Percentiles rank a stretch among this genome's conserved stretches.
Evolutionary conservation across 495 filamentous ascomycete species (phyloP).

Genomic region (Penicillium bialowiezense): DNA sequence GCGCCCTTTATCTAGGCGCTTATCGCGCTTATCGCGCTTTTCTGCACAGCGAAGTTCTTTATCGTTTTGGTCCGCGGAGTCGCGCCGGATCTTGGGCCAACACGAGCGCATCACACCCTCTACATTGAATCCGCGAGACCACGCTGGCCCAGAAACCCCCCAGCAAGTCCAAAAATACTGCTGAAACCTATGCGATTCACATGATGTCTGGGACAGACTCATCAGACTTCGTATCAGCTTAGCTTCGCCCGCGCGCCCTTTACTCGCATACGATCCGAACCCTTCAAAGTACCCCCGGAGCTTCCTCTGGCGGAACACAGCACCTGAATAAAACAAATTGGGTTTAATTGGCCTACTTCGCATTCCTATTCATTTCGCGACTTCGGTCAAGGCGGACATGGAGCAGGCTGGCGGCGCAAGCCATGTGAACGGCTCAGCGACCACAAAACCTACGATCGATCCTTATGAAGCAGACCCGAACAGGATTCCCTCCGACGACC

Average conservation of each 20-base stretch:
- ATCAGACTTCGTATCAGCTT: constrained; percentile 18
- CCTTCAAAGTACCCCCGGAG: not conserved
- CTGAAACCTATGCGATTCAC: constrained; percentile 9
- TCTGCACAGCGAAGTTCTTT: too few species aligned
- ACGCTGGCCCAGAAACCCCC: not conserved
- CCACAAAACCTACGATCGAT: constrained; percentile 13
- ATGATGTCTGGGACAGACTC: constrained; percentile 27
- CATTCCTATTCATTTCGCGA: not conserved
- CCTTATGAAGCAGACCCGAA: constrained; percentile 39
- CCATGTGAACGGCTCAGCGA: constrained; percentile 27
- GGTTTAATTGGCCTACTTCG: too few species aligned
- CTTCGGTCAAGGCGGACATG: constrained; percentile 28
- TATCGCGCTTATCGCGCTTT: too few species aligned
- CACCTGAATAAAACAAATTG: too few species aligned
- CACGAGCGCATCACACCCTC: not conserved
- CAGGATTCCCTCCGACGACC: constrained; percentile 34
- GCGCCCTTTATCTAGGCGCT: too few species aligned
- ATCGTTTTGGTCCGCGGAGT: constrained; percentile 4
- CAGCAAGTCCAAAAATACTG: not conserved
- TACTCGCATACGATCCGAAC: constrained; percentile 8
- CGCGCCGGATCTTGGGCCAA: constrained; percentile 1
- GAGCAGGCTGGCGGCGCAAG: constrained; percentile 17
- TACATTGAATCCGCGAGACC: not conserved
- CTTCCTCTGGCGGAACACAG: too few species aligned
- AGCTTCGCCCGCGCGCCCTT: constrained; percentile 17